Percentiles rank a stretch among this genome's conserved stretches.
phyloP scores from a whole-genome alignment of 2,329 filamentous ascomycete genomes.

The Berkeleyomyces rouxiae region DNA sequence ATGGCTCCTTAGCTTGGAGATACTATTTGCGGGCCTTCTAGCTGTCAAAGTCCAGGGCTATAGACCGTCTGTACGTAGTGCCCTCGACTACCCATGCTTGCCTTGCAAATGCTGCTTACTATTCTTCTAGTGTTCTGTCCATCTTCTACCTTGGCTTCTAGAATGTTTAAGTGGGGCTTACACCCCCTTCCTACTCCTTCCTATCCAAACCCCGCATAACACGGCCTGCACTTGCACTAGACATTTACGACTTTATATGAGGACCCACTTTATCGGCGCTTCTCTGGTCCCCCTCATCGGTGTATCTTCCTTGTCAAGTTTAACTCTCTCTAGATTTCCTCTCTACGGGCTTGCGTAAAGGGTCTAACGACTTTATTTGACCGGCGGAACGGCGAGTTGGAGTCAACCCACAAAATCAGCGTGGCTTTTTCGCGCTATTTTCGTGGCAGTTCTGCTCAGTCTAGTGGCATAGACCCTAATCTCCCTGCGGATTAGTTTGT shows the following conservation, averaged over 20 bases:
- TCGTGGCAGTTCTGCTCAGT: not conserved
- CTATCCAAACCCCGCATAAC: not conserved
- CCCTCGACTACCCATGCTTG: not conserved
- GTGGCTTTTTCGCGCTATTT: not conserved
- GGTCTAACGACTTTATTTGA: not conserved
- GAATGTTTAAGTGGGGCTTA: not conserved
- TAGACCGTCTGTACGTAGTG: not conserved
- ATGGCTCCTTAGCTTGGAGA: not conserved
- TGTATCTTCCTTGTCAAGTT: not conserved
- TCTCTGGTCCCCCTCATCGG: not conserved
- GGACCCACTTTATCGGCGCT: not conserved
- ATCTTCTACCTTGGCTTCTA: not conserved
- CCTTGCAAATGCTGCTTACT: not conserved
- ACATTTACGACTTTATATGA: no score
- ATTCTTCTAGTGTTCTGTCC: not conserved
- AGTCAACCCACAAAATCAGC: not conserved
- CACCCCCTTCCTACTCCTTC: not conserved
- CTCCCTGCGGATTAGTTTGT: no score
- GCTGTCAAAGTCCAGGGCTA: not conserved
- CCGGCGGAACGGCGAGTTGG: not conserved
- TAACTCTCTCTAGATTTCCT: not conserved
- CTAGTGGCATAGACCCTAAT: no score
- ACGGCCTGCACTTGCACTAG: no score
- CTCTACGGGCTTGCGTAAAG: not conserved
- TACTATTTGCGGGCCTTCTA: not conserved